Evolutionary conservation across 2,329 filamentous ascomycete genomes (phyloP), one percentile per base, ranked within the genome.

Genomic region (Balansia obtecta): DNA sequence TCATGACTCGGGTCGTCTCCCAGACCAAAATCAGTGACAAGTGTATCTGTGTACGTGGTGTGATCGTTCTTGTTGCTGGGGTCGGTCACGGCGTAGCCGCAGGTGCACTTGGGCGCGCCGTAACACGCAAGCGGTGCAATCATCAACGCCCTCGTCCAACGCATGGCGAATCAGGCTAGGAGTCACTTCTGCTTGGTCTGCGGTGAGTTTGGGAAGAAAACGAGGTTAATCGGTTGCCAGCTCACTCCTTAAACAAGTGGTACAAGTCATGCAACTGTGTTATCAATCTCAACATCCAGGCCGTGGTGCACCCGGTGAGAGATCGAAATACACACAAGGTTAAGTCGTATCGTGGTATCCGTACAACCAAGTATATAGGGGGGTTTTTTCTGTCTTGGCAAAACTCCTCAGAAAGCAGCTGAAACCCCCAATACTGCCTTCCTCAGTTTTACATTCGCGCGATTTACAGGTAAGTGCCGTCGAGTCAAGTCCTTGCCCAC

Each of bases 21-120:
- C 38, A 78, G 60, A 3, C 80, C 68, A 60, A 90, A 90, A 66
- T 90, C 82, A 18, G 83, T 83, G 61, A 89, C 85, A 48, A 87
- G 65, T 11, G 81, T 61, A 53, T 89, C 80, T 2, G 83, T 87
- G 62, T 86, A 89, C 48, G 85, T 60, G 40, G 71, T 65, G 45
- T 65, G 59, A 7, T 58, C 52, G 4, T 61, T 56, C 30, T 67
- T 65, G 44, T 66, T 60, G n/a, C 69, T 71, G 39, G 50, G 30
- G 6, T 71, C 65, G 53, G 69, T 70, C 43, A 82, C 65, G 3
- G 75, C 75, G 63, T 88, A 90, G 48, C 86, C 86, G 61, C 86
- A 91, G 58, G 85, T 78, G 67, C 86, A 90, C 13, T 52, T 51
- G 4, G 52, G 55, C 30, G n/a, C 47, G 12, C 33, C 18, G 13